Conservation (phyloP, 2,329 filamentous ascomycete genomes). For the Coleophoma crateriformis region DNA sequence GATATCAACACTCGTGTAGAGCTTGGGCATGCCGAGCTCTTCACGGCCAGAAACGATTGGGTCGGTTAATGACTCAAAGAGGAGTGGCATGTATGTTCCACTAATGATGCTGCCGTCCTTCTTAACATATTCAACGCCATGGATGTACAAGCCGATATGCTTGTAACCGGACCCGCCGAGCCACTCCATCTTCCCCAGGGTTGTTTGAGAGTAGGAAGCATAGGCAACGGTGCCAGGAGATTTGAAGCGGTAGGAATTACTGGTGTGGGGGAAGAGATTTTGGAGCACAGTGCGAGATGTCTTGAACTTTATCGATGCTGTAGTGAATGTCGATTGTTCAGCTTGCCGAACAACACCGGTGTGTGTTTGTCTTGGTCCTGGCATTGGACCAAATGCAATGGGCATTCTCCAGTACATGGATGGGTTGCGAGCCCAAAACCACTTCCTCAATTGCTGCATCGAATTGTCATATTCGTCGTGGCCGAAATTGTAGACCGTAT, state of each 20-base stretch:
- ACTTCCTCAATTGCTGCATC: conserved; percentile 32
- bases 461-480: conserved; percentile 49
- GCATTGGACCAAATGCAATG: conserved; percentile 25
- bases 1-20: conserved; percentile 40
- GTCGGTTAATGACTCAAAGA: conserved; percentile 56
- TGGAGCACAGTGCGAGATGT: conserved; percentile 31
- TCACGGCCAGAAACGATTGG: conserved; percentile 52
- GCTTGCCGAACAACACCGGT: conserved; percentile 2
- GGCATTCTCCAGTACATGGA: conserved; percentile 39
- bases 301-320: conserved; percentile 32
- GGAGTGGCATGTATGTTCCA: conserved; percentile 45
- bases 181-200: conserved; percentile 49
- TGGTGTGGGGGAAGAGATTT: conserved; percentile 27
- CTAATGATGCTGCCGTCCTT: conserved; percentile 38
- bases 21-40: conserved; percentile 51
- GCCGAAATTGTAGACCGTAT: conserved; percentile 39
- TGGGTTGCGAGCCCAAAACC: conserved; percentile 32
- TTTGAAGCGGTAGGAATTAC: conserved; percentile 23
- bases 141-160: conserved; percentile 54
- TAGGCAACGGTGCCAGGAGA: conserved; percentile 27
- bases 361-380: conserved; percentile 13
- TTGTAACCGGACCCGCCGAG: conserved; percentile 54
- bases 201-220: conserved; percentile 31
- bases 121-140: conserved; percentile 52
- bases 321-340: conserved; percentile 4